Conservation (phyloP, 2,329 filamentous ascomycete genomes). For the Bipolaris oryzae region DNA sequence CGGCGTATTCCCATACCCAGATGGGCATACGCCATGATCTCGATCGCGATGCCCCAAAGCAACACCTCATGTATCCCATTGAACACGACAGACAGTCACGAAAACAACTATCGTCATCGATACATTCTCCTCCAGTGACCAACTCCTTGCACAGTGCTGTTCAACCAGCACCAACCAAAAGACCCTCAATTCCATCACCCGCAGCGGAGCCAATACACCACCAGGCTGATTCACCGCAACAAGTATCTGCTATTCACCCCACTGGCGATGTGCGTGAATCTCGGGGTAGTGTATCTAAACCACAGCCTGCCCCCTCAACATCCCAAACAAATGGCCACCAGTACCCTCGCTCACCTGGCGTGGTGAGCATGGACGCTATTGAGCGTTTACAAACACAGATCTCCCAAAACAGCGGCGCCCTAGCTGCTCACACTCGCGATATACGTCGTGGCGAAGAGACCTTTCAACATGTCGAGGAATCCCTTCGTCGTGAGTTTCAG, state of each 20-base stretch:
- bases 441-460: conserved; percentile 38
- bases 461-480: conserved; percentile 40
- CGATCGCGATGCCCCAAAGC: conserved; percentile 25
- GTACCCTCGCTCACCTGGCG: conserved; percentile 38
- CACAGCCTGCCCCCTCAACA: conserved; percentile 20
- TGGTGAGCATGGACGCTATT: conserved; percentile 50
- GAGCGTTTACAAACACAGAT: conserved; percentile 56
- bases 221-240: conserved; percentile 20
- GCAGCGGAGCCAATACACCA: conserved; percentile 23
- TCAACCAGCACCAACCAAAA: conserved; percentile 27
- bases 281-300: conserved; percentile 19
- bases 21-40: conserved; percentile 19
- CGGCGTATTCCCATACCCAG: conserved; percentile 23
- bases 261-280: conserved; percentile 22
- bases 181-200: conserved; percentile 21
- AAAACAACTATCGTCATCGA: conserved; percentile 19
- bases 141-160: conserved; percentile 18
- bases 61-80: conserved; percentile 25
- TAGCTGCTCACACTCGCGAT: conserved; percentile 43
- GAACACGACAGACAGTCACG: conserved; percentile 28
- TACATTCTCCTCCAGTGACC: conserved; percentile 26
- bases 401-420: conserved; percentile 51
- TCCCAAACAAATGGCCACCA: conserved; percentile 34
- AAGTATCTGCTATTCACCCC: conserved; percentile 19
- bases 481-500: conserved; percentile 48